Base-by-base conservation (phyloP, 1,284 basidiomycete genomes). In the Leccinum ponderosum region DNA sequence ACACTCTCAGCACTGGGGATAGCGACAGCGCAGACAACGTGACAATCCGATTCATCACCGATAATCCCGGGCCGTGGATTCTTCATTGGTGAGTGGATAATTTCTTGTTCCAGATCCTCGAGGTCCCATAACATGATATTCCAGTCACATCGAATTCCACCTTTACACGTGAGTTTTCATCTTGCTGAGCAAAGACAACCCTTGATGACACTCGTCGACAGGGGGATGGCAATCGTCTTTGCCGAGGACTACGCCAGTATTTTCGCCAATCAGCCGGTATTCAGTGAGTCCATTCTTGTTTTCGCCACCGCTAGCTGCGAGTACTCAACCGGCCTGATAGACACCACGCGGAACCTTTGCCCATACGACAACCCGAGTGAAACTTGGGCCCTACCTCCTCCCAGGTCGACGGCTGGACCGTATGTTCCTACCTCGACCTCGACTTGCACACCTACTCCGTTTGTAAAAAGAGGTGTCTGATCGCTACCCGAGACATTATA, bases 91-190 rank as follows among this genome's bases (percentile, higher is more conserved):
- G 53, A 55, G 61, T 33, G 29, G 5, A 11, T 11, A 0, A n/a
- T 29, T 6, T 29, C 2, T 51, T 17, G 27, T 25, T 27, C 9
- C 8, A n/a, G 50, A 51, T 29, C 27, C 8, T 51, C 15, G 25
- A 27, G 15, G 5, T 25, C 2, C 17, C 8, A 6, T 39, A 25
- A 59, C 51, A 9, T 22, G 42, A 11, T 25, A 8, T 35, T 33
- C 47, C 39, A 68, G 71, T 50, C 71, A 73, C 50, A 64, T 67
- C 27, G 70, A 74, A 51, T 69, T 66, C 62, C 73, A 75, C 61
- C 63, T 75, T 27, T 65, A 68, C 29, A 33, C 56, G 71, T 69
- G 51, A 58, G 70, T 42, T 29, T 4, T 15, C 20, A 17, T n/a
- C 15, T 27, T 22, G 12, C 14, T 17, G 17, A 12, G 31, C 1